Evolutionary conservation across 1,284 basidiomycete genomes (phyloP), one percentile per base, ranked within the genome.

Genomic region (Ceratobasidium sp.): DNA sequence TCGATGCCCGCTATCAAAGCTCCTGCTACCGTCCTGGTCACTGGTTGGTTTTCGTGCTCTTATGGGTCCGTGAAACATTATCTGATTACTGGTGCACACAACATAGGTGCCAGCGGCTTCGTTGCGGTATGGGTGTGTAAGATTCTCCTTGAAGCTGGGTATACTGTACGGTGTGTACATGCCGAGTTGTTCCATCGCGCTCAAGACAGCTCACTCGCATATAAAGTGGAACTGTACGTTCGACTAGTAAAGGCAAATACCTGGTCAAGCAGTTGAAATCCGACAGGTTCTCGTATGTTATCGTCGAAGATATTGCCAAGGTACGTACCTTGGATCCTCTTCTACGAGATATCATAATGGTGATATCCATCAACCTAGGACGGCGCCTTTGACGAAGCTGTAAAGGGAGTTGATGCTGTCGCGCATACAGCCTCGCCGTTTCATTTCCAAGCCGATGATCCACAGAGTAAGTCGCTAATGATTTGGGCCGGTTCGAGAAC

Each of bases 351-450:
- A 17, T 12, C 64, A 40, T 59, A 17, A 0, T 20, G 4, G 40
- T 61, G 0, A 74, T 38, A 50, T 12, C 26, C 12, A 17, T 40
- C 13, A 26, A 26, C 13, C 13, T 44, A 80, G 78, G 71, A 78
- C 20, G 81, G 80, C 40, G 80, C 80, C 1, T 81, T 80, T 65
- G 80, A 81, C 46, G 78, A 80, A 20, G 77, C 77, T 61, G 78
- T 82, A 12, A 78, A 80, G 52, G 80, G 78, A 23, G 78, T 84
- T 23, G 82, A 84, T 57, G 82, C 78, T 3, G 80, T 84, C 28
- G 65, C 81, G 6, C 78, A 80, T 70, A 79, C 77, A 15, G 78
- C 78, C 42, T 78, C 76, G 33, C 77, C 78, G 7, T 78, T 79
- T 54, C 77, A 80, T 46, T 56, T 80, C 59, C 26, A 69, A 46